phyloP scores from a whole-genome alignment of 768 basidiomycete species.

The Mrakia gelida region DNA sequence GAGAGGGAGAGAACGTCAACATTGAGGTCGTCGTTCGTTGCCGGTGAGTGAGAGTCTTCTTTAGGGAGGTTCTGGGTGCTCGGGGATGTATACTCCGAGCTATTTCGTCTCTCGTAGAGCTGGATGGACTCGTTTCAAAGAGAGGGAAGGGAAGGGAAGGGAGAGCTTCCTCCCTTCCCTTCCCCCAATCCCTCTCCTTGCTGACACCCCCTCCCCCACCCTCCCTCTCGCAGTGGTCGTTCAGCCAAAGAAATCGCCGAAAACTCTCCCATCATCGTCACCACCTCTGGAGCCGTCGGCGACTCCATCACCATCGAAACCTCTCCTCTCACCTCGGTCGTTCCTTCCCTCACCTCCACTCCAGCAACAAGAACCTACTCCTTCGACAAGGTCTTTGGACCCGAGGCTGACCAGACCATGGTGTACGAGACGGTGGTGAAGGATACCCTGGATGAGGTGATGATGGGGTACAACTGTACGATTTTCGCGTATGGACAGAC shows the following conservation, averaged over 20 bases:
- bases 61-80: background rate
- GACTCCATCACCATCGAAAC: conserved; percentile 78
- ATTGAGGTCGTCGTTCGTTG: conserved; percentile 93
- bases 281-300: conserved; percentile 67
- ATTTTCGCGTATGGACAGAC: conserved; percentile 98
- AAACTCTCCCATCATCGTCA: conserved; percentile 80
- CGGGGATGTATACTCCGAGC: too few relatives aligned
- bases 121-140: background rate
- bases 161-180: background rate
- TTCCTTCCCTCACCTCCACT: conserved; percentile 36
- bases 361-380: conserved; percentile 61
- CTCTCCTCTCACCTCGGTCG: conserved; percentile 38
- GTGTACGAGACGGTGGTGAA: conserved; percentile 90
- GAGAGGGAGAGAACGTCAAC: conserved; percentile 72
- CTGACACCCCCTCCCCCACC: background rate
- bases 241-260: conserved; percentile 80
- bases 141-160: background rate
- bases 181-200: background rate
- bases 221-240: conserved; percentile 47
- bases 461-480: conserved; percentile 85
- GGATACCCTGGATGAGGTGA: conserved; percentile 89
- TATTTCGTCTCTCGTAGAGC: background rate
- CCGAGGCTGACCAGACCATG: conserved; percentile 91
- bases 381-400: conserved; percentile 93
- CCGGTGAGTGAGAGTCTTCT: conserved; percentile 47